Conservation (phyloP, 169 alveolate genomes). For the Plasmodium reichenowi region DNA sequence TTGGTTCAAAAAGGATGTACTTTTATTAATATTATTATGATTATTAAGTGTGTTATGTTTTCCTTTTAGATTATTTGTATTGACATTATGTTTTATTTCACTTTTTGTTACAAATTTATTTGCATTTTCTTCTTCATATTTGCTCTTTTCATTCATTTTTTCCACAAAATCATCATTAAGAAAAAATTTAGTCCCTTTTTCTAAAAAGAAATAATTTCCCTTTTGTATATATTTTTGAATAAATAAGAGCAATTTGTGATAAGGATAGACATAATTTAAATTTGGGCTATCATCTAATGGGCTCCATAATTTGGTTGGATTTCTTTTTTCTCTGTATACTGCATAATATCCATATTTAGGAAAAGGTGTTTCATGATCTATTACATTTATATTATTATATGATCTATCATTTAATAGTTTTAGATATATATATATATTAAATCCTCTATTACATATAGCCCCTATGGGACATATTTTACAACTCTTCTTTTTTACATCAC, state of each 20-base stretch:
- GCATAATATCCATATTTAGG: constrained; percentile 73
- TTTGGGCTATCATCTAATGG: constrained; percentile 41
- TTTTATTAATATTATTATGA: too few relatives aligned
- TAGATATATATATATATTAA: constrained; percentile 33
- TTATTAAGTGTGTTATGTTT: too few relatives aligned
- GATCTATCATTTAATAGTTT: constrained; percentile 45
- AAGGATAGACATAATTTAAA: constrained; percentile 55
- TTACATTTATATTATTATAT: constrained; percentile 38
- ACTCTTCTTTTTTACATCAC: constrained; percentile 6
- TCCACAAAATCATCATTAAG: constrained; percentile 39
- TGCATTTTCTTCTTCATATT: constrained; percentile 1
- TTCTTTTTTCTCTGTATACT: constrained; percentile 43
- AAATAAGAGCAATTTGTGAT: constrained; percentile 67
- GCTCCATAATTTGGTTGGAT: constrained; percentile 26
- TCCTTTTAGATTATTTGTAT: too few relatives aligned
- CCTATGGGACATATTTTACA: constrained; percentile 68
- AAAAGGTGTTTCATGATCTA: constrained; percentile 75
- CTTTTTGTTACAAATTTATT: neutral
- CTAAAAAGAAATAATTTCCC: constrained; percentile 56
- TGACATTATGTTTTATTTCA: too few relatives aligned
- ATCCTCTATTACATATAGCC: constrained; percentile 77
- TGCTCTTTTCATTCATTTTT: constrained; percentile 12
- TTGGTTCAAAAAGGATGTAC: neutral
- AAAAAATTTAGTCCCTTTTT: constrained; percentile 15
- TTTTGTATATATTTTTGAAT: constrained; percentile 54